These are phyloP conservation scores for Pichia inconspicua DNA, from an alignment of 1,139 yeast genomes.

Conservation along the genomic window DNA sequence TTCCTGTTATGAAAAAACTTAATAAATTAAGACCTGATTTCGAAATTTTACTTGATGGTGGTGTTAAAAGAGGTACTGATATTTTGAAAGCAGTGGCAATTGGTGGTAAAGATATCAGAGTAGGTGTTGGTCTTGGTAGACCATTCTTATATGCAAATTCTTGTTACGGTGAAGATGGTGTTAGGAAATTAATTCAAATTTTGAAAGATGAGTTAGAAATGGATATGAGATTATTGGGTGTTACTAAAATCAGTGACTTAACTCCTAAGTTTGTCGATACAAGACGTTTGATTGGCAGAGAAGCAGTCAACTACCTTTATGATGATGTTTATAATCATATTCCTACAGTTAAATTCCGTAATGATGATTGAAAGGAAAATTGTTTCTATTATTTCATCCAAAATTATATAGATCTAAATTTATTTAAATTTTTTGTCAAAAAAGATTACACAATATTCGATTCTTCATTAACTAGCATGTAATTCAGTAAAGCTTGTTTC, in stretches of 20 bases:
- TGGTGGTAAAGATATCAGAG: conserved; percentile 72
- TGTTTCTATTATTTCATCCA: background rate
- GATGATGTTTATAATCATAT: conserved; percentile 36
- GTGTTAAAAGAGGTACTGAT: conserved; percentile 69
- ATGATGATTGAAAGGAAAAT: conserved; percentile 16
- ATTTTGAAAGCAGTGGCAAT: conserved; percentile 63
- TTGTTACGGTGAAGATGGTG: conserved; percentile 74
- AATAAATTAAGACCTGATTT: conserved; percentile 44
- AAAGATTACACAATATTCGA: conserved; percentile 7
- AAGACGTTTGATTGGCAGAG: conserved; percentile 31
- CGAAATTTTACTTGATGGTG: conserved; percentile 67
- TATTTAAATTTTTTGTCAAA: background rate
- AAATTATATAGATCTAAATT: background rate
- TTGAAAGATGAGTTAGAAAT: conserved; percentile 75
- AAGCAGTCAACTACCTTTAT: conserved; percentile 42
- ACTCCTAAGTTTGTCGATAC: conserved; percentile 48
- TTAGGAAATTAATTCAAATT: conserved; percentile 64
- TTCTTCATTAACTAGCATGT: conserved; percentile 10
- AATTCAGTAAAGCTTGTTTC: conserved; percentile 44
- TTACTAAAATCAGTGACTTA: conserved; percentile 54
- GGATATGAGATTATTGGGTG: conserved; percentile 87
- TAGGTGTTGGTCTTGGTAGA: conserved; percentile 76
- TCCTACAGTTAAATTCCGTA: conserved; percentile 30
- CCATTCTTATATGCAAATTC: conserved; percentile 74
- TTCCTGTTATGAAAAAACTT: conserved; percentile 41